Conservation (phyloP, 768 basidiomycete species). For the Rickenella mellea region DNA sequence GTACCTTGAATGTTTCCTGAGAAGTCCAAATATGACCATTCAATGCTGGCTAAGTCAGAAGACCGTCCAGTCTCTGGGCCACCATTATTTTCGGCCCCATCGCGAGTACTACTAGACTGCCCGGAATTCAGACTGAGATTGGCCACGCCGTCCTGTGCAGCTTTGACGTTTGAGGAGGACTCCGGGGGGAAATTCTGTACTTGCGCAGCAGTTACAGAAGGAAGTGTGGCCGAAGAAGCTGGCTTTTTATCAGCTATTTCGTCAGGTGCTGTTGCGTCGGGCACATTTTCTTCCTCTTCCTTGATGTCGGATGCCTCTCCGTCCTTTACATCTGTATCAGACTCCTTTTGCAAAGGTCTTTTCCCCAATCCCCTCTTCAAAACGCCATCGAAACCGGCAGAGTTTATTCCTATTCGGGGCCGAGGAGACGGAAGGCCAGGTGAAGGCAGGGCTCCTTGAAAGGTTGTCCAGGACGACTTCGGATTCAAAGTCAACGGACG, state of each 20-base stretch:
- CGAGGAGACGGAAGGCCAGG: constrained; percentile 61
- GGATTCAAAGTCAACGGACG: constrained; percentile 44
- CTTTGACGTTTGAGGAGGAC: too few species aligned
- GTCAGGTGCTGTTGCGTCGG: not conserved
- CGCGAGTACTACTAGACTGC: not conserved
- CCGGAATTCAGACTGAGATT: too few species aligned
- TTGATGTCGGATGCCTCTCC: constrained; percentile 39
- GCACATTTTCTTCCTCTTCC: constrained; percentile 44
- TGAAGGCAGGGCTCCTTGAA: constrained; percentile 43
- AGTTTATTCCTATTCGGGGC: constrained; percentile 42
- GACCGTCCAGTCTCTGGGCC: constrained; percentile 4
- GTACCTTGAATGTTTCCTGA: constrained; percentile 86
- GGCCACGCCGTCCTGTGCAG: too few species aligned
- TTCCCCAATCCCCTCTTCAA: constrained; percentile 19
- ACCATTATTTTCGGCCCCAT: not conserved
- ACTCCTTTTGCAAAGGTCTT: not conserved
- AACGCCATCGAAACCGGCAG: constrained; percentile 62
- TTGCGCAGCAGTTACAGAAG: too few species aligned
- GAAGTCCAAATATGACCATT: constrained; percentile 92
- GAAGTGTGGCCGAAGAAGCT: too few species aligned
- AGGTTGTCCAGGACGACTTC: constrained; percentile 59
- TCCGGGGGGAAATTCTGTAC: too few species aligned
- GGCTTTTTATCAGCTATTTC: not conserved
- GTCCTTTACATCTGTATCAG: constrained; percentile 28
- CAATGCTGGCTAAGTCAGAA: constrained; percentile 51